Evolutionary conservation across 192 early-diverging fungal species (phyloP).

Genomic region (Umbelopsis vinacea): DNA sequence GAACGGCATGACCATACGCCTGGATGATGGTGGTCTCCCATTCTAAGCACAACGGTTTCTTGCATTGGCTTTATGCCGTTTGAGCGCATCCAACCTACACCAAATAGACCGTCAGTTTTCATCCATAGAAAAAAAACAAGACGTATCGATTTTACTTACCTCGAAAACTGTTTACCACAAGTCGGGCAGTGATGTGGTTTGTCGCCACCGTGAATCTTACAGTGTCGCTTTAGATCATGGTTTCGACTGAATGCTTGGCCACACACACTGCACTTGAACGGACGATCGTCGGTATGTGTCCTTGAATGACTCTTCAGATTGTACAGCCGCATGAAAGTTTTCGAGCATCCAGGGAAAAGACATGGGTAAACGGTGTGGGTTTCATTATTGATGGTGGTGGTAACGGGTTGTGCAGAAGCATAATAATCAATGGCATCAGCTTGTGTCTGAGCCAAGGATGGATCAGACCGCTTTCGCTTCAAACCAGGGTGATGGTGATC

Average conservation of each 20-base stretch:
- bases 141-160: no score
- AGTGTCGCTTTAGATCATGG: constrained; percentile 77
- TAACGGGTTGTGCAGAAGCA: constrained; percentile 36
- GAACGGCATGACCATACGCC: neutral
- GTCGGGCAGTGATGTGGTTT: constrained; percentile 78
- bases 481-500: neutral
- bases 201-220: constrained; percentile 73
- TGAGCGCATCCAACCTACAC: constrained; percentile 63
- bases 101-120: neutral
- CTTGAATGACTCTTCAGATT: constrained; percentile 86
- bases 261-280: constrained; percentile 59
- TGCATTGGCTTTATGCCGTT: constrained; percentile 56
- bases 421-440: constrained; percentile 37
- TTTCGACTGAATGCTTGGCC: constrained; percentile 64
- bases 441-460: constrained; percentile 28
- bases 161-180: constrained; percentile 76
- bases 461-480: constrained; percentile 30
- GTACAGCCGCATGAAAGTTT: constrained; percentile 84
- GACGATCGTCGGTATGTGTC: constrained; percentile 79
- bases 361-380: constrained; percentile 49
- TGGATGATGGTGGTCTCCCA: neutral
- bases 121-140: no score
- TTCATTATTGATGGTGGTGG: constrained; percentile 38
- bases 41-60: constrained; percentile 24
- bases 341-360: constrained; percentile 77